Percentiles rank a stretch among this genome's conserved stretches.
Conservation (phyloP, 495 filamentous ascomycete genomes). For the Echria macrotheca region DNA sequence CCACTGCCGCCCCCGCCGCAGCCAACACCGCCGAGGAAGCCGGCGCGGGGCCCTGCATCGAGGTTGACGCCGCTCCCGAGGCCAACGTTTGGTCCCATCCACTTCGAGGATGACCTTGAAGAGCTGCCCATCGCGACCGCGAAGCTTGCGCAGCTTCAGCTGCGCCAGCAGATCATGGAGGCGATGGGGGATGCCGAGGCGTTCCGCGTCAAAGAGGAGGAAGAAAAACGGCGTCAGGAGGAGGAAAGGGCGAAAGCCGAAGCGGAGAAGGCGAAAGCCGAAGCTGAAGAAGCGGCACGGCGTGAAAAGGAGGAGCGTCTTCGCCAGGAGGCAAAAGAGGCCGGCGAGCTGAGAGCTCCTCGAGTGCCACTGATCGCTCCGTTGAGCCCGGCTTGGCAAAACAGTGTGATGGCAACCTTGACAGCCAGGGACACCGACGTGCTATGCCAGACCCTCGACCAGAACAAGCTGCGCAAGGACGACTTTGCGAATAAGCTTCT, state of each 20-base stretch:
- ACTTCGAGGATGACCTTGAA: neutral
- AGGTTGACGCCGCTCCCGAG: neutral
- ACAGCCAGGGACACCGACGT: constrained; percentile 11
- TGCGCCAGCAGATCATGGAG: constrained; percentile 18
- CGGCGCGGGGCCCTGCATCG: neutral
- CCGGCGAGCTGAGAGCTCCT: neutral
- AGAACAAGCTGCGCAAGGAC: constrained; percentile 49
- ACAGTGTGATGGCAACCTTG: constrained; percentile 14
- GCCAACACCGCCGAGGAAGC: no score
- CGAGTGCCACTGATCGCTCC: neutral
- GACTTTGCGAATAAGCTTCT: constrained; percentile 59
- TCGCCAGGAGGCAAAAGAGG: constrained; percentile 15
- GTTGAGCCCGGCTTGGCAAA: constrained; percentile 26
- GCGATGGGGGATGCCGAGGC: no score
- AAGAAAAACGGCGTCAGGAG: constrained; percentile 11
- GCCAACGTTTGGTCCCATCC: neutral
- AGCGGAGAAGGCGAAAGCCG: neutral
- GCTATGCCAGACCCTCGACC: constrained; percentile 44
- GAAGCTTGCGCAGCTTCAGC: constrained; percentile 17
- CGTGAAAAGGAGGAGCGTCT: constrained; percentile 2
- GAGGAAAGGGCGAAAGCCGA: constrained; percentile 1
- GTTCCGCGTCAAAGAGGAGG: no score
- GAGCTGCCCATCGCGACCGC: constrained; percentile 9
- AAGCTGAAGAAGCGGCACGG: neutral
- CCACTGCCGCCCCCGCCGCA: no score